A percentile compares a stretch with the other conserved stretches of the same genome.
Evolutionary conservation across 2,329 filamentous ascomycete species (phyloP).

Genomic region (Ceratocystis cubensis): DNA sequence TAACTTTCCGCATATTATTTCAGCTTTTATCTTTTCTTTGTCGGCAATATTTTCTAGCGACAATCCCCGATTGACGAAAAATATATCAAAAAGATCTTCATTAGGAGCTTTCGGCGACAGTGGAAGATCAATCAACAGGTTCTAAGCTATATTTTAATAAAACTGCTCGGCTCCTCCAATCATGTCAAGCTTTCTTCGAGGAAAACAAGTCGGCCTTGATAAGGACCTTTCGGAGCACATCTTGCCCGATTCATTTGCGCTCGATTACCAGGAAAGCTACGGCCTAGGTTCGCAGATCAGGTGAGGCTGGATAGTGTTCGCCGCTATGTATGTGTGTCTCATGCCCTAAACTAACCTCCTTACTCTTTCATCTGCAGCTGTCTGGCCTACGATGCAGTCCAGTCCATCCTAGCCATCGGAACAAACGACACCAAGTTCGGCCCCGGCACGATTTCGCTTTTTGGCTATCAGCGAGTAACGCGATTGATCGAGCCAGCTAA

Average conservation of each 20-base stretch:
- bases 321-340: neutral
- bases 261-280: slow-evolving; percentile 73
- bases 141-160: slow-evolving; percentile 78
- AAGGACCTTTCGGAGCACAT: slow-evolving; percentile 80
- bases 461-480: slow-evolving; percentile 69
- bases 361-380: slow-evolving; percentile 47
- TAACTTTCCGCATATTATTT: neutral
- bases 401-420: slow-evolving; percentile 83
- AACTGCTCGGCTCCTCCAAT: slow-evolving; percentile 56
- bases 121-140: slow-evolving; percentile 34
- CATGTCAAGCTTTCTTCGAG: slow-evolving; percentile 81
- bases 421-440: slow-evolving; percentile 81
- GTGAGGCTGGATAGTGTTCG: slow-evolving; percentile 29
- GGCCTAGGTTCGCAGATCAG: slow-evolving; percentile 68
- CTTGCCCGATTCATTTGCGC: slow-evolving; percentile 60
- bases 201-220: slow-evolving; percentile 86
- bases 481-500: slow-evolving; percentile 60
- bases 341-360: slow-evolving; percentile 6
- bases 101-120: neutral
- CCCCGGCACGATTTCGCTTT: slow-evolving; percentile 75
- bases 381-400: slow-evolving; percentile 82
- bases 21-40: neutral
- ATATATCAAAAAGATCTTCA: neutral
- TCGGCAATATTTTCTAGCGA: neutral
- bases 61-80: neutral